Evolutionary conservation across 2,329 filamentous ascomycete species (phyloP).

Genomic region (Fusarium citri): DNA sequence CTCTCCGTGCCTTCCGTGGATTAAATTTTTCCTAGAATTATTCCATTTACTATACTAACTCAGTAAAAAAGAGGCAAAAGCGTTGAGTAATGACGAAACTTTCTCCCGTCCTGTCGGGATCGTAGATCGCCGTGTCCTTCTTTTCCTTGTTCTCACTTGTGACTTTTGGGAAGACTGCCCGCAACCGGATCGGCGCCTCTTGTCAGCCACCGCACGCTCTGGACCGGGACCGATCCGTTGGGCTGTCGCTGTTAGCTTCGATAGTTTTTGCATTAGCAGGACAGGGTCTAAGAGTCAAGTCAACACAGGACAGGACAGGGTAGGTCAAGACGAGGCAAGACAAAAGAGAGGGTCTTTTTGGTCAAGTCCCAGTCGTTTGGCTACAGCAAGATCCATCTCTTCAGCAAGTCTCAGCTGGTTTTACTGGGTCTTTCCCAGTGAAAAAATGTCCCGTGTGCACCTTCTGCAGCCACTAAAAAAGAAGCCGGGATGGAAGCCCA

Average conservation of each 20-base stretch:
- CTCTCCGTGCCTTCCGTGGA: neutral
- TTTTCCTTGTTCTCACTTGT: conserved; percentile 1
- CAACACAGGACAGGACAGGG: neutral
- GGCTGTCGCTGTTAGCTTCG: conserved; percentile 31
- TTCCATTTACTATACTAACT: neutral
- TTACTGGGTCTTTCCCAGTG: neutral
- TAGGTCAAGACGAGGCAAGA: neutral
- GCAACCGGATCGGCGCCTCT: conserved; percentile 28
- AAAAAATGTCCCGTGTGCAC: conserved; percentile 3
- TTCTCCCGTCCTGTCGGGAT: conserved; percentile 10
- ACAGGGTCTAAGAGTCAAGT: conserved; percentile 30
- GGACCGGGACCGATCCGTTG: conserved; percentile 33
- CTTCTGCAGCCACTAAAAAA: conserved; percentile 17
- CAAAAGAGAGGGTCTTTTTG: neutral
- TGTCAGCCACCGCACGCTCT: conserved; percentile 34
- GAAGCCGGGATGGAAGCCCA: conserved; percentile 12
- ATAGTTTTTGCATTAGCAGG: conserved; percentile 39
- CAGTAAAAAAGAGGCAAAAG: neutral
- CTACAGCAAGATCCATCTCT: neutral
- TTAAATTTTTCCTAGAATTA: conserved; percentile 4
- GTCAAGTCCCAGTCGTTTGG: neutral
- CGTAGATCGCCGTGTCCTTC: conserved; percentile 6
- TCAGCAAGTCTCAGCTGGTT: neutral
- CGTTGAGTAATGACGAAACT: conserved; percentile 1
- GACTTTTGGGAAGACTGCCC: conserved; percentile 18